Conservation (phyloP, 805 yeast genomes). For the Wickerhamiella australiensis region DNA sequence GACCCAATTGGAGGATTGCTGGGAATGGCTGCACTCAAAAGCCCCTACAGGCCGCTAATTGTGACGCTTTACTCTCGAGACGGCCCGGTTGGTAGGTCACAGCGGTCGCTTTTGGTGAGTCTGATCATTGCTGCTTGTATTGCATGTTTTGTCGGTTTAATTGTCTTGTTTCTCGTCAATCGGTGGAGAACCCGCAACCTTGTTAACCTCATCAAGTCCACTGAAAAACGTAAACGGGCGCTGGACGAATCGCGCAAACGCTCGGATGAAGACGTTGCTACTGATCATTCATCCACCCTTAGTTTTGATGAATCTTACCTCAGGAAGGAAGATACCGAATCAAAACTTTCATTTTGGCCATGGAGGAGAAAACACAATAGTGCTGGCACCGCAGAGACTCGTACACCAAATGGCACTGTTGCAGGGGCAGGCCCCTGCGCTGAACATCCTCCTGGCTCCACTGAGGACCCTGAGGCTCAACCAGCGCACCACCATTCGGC, state of each 20-base stretch:
- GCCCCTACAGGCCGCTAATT: not conserved
- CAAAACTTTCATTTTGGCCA: constrained; percentile 17
- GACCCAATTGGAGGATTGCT: not conserved
- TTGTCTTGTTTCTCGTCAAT: constrained; percentile 18
- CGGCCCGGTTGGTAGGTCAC: not conserved
- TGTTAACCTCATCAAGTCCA: constrained; percentile 21
- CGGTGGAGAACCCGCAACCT: constrained; percentile 22
- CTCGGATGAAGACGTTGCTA: not conserved
- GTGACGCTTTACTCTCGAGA: not conserved
- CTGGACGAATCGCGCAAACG: constrained; percentile 10
- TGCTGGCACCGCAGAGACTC: too few species aligned
- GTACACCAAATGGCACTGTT: not conserved
- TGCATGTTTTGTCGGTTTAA: constrained; percentile 16
- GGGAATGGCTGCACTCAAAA: not conserved
- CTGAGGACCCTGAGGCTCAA: not conserved
- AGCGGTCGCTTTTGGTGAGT: not conserved
- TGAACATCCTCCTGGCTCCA: not conserved
- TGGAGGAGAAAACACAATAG: not conserved
- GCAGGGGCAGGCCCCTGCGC: not conserved
- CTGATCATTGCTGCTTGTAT: constrained; percentile 1
- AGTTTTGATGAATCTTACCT: not conserved
- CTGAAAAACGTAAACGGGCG: constrained; percentile 20
- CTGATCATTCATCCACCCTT: not conserved
- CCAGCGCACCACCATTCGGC: not conserved
- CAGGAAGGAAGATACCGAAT: constrained; percentile 11